Conservation (phyloP, 192 early-diverging fungal species). For the Lobosporangium transversale region DNA sequence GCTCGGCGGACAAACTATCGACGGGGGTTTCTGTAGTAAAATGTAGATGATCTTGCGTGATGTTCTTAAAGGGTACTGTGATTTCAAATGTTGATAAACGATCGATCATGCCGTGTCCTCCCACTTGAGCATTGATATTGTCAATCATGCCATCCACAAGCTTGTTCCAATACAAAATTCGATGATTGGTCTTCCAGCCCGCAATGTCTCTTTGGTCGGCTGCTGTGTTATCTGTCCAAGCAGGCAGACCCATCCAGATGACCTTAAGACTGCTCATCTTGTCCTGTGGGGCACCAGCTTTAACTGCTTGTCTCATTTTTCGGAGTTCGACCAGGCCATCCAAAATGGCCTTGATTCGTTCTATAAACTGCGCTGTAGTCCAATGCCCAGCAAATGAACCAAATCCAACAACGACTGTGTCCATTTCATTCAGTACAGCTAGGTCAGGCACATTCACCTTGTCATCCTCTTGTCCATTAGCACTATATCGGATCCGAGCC, state of each 20-base stretch:
- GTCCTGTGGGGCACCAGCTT: neutral
- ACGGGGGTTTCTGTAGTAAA: constrained; percentile 9
- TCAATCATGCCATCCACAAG: constrained; percentile 21
- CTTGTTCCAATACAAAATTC: constrained; percentile 33
- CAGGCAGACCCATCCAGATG: constrained; percentile 29
- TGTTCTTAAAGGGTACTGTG: constrained; percentile 26
- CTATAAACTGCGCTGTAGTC: constrained; percentile 14
- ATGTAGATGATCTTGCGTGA: constrained; percentile 9
- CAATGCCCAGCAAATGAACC: constrained; percentile 7
- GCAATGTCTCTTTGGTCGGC: neutral
- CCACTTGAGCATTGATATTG: constrained; percentile 8
- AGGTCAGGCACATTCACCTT: neutral
- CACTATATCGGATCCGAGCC: constrained; percentile 5
- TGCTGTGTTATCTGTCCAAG: constrained; percentile 19
- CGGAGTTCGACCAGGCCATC: constrained; percentile 5
- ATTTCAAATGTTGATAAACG: constrained; percentile 22
- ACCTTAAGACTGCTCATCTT: constrained; percentile 24
- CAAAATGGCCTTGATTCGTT: constrained; percentile 6
- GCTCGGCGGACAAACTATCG: constrained; percentile 13
- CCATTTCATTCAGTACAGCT: neutral
- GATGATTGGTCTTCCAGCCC: constrained; percentile 20
- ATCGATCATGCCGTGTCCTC: constrained; percentile 23
- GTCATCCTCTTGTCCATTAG: neutral
- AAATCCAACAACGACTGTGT: constrained; percentile 29
- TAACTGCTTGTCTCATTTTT: neutral